Conservation (phyloP, 2,329 filamentous ascomycete species). For the Monosporascus ibericus region DNA sequence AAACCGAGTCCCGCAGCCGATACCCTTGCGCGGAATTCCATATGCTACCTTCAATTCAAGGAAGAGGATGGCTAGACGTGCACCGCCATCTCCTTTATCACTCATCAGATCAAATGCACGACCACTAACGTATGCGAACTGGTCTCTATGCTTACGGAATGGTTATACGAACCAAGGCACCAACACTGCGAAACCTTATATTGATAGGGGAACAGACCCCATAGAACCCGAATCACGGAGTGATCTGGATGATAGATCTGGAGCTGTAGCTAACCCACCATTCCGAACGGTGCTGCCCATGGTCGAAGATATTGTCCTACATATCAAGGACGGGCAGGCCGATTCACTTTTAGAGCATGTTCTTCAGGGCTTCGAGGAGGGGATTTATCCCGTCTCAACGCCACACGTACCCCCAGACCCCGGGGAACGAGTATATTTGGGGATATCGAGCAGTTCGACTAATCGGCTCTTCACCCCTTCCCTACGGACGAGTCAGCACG, state of each 20-base stretch:
- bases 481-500: constrained; percentile 1
- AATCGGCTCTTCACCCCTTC: constrained; percentile 1
- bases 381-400: constrained; percentile 26
- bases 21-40: constrained; percentile 13
- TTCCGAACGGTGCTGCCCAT: constrained; percentile 44
- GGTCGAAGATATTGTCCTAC: constrained; percentile 50
- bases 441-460: constrained; percentile 2
- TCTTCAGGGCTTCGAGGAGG: constrained; percentile 39
- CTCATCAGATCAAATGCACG: constrained; percentile 8
- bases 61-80: constrained; percentile 16
- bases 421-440: constrained; percentile 5
- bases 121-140: constrained; percentile 12
- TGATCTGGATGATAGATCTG: constrained; percentile 6
- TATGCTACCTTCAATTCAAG: constrained; percentile 15
- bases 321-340: constrained; percentile 39
- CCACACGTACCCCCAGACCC: constrained; percentile 6
- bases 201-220: constrained; percentile 35
- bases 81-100: constrained; percentile 17
- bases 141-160: constrained; percentile 16
- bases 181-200: constrained; percentile 19
- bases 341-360: constrained; percentile 40
- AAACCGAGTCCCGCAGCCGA: constrained; percentile 11
- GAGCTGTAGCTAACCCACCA: constrained; percentile 11
- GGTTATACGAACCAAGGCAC: constrained; percentile 16
- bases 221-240: constrained; percentile 12